These are phyloP conservation scores for Aspergillus quadrilineatus DNA, from an alignment of 2,329 filamentous ascomycete genomes.

Conservation along the genomic window DNA sequence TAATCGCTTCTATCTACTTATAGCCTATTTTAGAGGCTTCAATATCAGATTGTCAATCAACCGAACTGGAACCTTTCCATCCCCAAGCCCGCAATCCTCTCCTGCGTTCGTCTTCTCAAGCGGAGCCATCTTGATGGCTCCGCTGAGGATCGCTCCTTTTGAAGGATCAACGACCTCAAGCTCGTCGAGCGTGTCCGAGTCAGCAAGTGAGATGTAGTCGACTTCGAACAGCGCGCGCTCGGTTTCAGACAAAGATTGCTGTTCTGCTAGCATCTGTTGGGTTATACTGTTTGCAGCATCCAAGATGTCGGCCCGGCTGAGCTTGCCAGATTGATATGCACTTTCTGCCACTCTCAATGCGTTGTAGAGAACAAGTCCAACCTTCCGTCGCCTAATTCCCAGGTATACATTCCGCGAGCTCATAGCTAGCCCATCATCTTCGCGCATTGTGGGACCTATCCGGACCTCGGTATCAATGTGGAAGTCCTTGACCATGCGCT, in stretches of 20 bases:
- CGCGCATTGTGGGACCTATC: constrained; percentile 72
- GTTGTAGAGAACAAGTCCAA: constrained; percentile 69
- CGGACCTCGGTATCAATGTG: constrained; percentile 73
- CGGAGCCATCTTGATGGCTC: constrained; percentile 84
- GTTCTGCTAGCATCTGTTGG: constrained; percentile 56
- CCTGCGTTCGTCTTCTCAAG: constrained; percentile 67
- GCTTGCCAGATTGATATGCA: constrained; percentile 57
- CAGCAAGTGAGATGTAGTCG: constrained; percentile 89
- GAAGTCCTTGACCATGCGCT: constrained; percentile 83
- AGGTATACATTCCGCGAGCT: constrained; percentile 95
- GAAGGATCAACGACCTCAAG: constrained; percentile 66
- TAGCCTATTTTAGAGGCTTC: constrained; percentile 30
- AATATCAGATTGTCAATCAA: constrained; percentile 93
- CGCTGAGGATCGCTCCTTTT: constrained; percentile 80
- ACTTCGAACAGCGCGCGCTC: constrained; percentile 73
- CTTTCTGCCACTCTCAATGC: constrained; percentile 70
- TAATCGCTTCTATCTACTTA: background rate
- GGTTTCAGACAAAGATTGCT: constrained; percentile 58
- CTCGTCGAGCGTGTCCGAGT: constrained; percentile 80
- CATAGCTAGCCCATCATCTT: constrained; percentile 79
- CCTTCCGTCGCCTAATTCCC: constrained; percentile 67
- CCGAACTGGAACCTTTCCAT: constrained; percentile 72
- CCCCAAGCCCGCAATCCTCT: constrained; percentile 71
- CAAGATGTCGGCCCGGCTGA: constrained; percentile 66
- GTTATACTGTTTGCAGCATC: constrained; percentile 66